Evolutionary conservation across 768 basidiomycete genomes (phyloP), one percentile per base, ranked within the genome.

Genomic region (Kwoniella newhampshirensis): DNA sequence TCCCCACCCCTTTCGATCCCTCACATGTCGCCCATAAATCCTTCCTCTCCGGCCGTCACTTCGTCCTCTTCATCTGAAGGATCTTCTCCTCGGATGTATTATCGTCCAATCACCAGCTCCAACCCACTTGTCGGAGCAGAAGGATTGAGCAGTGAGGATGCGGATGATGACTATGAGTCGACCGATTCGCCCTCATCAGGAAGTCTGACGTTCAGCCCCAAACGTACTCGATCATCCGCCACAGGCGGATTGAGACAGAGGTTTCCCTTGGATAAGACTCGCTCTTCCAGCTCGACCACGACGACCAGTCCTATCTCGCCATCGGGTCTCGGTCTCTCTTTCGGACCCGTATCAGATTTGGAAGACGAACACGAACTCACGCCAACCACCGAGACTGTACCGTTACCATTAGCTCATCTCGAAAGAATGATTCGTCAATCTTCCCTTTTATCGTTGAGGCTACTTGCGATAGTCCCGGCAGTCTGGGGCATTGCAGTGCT

Each of bases 401-500:
- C 32, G 6, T 13, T 32, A 1, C 26, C 52, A 35, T 17, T 62
- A 15, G 41, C 37, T 26, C 37, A 54, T 28, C n/a, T 66, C 13
- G 61, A 68, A 40, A 36, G 51, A 5, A 51, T 42, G 30, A 51
- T 62, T 23, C 57, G 46, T 9, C 47, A 60, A 21, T 66, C 62
- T 2, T 60, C 64, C 6, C 54, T 76, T 23, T 58, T 73, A n/a
- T 45, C 56, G 0, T 44, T 76, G n/a, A 42, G 75, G 20, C 45
- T 76, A 11, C 51, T 76, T 26, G 75, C 73, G 9, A 54, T 73
- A n/a, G 60, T 74, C 3, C 75, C 75, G 18, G 59, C 68, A 18
- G 28, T 68, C 15, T 67, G 62, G 64, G 64, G 66, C 0, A 69
- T 59, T 2, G 46, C 50, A 2, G 68, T 70, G 5, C 48, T 67